Evolutionary conservation across 805 yeast species (phyloP).

Genomic region (Candida xyloterini): DNA sequence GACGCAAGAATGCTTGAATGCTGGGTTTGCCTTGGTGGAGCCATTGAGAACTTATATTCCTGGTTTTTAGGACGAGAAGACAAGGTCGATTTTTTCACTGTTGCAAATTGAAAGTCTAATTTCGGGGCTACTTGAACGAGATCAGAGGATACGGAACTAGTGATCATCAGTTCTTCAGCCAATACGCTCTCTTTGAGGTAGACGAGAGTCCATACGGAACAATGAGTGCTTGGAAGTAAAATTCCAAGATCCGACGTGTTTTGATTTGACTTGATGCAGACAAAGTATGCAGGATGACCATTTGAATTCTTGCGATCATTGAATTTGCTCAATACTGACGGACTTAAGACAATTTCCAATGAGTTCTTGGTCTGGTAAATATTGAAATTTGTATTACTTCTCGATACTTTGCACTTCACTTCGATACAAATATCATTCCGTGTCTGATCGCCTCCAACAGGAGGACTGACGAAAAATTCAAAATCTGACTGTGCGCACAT

Average conservation of each 20-base stretch:
- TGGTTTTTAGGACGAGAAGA: not conserved
- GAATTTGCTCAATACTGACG: not conserved
- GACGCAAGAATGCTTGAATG: not conserved
- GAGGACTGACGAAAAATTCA: too few species aligned
- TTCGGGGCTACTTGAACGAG: not conserved
- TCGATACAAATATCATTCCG: not conserved
- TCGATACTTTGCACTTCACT: not conserved
- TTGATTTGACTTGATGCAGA: not conserved
- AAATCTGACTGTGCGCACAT: too few species aligned
- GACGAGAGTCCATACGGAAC: not conserved
- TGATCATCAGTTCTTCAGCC: too few species aligned
- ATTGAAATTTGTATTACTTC: not conserved
- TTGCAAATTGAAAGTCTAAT: not conserved
- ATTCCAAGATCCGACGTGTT: not conserved
- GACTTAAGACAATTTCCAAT: not conserved
- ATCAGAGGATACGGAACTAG: not conserved
- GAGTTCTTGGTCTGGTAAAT: not conserved
- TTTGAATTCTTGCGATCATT: not conserved
- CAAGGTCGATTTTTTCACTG: not conserved
- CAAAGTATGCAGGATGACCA: not conserved
- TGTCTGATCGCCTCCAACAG: too few species aligned
- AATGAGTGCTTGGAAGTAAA: not conserved
- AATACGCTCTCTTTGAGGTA: not conserved
- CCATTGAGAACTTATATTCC: conserved; percentile 6
- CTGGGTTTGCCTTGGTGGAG: conserved; percentile 6